Percentiles rank a stretch among this genome's conserved stretches.
phyloP scores from a whole-genome alignment of 1,139 yeast genomes.

The Saccharomyces hybrid region DNA sequence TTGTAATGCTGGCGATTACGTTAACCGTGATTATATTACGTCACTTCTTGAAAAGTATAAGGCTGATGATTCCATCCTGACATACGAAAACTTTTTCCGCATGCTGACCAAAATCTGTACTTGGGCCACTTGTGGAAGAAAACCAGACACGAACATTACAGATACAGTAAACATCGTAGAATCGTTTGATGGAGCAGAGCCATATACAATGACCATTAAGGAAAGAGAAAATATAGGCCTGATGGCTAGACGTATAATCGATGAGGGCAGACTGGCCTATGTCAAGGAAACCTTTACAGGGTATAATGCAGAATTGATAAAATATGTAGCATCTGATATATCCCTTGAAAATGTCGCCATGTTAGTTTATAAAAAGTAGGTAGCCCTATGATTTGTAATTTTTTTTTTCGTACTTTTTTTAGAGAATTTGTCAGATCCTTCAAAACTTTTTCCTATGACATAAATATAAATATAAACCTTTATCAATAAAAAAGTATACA shows the following conservation, averaged over 20 bases:
- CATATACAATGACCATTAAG: slow-evolving; percentile 37
- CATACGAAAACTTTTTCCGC: slow-evolving; percentile 36
- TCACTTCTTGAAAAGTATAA: slow-evolving; percentile 28
- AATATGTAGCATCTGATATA: slow-evolving; percentile 49
- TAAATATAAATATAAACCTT: background rate
- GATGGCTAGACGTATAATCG: slow-evolving; percentile 62
- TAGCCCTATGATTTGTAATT: background rate
- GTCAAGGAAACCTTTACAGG: slow-evolving; percentile 32
- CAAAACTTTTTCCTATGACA: background rate
- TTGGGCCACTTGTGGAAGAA: slow-evolving; percentile 77
- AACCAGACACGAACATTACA: slow-evolving; percentile 35
- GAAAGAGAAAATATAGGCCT: slow-evolving; percentile 56
- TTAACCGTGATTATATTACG: slow-evolving; percentile 40
- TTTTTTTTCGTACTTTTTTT: background rate
- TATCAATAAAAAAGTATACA: background rate
- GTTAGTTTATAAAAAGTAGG: slow-evolving; percentile 25
- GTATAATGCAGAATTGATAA: slow-evolving; percentile 42
- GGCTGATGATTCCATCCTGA: slow-evolving; percentile 12
- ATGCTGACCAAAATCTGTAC: slow-evolving; percentile 60
- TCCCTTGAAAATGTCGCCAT: slow-evolving; percentile 71
- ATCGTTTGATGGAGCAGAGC: slow-evolving; percentile 9
- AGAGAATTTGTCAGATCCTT: too few relatives aligned
- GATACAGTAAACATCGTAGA: slow-evolving; percentile 23
- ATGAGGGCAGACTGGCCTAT: slow-evolving; percentile 49
- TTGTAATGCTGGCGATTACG: slow-evolving; percentile 52